Percentiles rank a stretch among this genome's conserved stretches.
phyloP scores from a whole-genome alignment of 2,329 filamentous ascomycete genomes.

The Fusarium sp. region DNA sequence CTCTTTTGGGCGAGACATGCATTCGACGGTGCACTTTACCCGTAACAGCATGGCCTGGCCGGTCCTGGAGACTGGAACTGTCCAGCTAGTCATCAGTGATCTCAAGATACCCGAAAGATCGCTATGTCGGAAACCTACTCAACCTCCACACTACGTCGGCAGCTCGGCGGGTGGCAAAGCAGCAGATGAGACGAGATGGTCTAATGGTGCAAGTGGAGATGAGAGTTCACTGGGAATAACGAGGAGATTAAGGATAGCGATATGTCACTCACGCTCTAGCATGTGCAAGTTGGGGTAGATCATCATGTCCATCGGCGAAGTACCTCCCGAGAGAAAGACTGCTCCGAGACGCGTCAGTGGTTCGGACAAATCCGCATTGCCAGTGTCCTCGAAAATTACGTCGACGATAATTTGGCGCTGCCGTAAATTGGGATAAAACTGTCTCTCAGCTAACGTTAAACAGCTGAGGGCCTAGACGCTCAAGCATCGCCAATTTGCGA shows the following conservation, averaged over 20 bases:
- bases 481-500: neutral
- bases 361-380: neutral
- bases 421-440: neutral
- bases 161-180: conserved; percentile 13
- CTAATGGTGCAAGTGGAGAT: conserved; percentile 1
- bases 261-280: conserved; percentile 9
- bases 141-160: conserved; percentile 18
- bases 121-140: conserved; percentile 21
- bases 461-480: neutral
- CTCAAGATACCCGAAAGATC: conserved; percentile 20
- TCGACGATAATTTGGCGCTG: neutral
- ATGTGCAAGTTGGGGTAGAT: neutral
- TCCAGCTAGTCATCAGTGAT: neutral
- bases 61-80: neutral
- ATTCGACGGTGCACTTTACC: conserved; percentile 17
- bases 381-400: neutral
- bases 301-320: conserved; percentile 5
- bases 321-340: neutral
- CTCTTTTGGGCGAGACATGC: conserved; percentile 40
- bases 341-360: conserved; percentile 3
- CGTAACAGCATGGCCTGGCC: neutral
- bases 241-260: conserved; percentile 19
- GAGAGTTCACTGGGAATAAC: conserved; percentile 24
- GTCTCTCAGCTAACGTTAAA: neutral
- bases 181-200: neutral